Evolutionary conservation across 192 early-diverging fungal genomes (phyloP).

Genomic region (Phlyctochytrium planicorne): DNA sequence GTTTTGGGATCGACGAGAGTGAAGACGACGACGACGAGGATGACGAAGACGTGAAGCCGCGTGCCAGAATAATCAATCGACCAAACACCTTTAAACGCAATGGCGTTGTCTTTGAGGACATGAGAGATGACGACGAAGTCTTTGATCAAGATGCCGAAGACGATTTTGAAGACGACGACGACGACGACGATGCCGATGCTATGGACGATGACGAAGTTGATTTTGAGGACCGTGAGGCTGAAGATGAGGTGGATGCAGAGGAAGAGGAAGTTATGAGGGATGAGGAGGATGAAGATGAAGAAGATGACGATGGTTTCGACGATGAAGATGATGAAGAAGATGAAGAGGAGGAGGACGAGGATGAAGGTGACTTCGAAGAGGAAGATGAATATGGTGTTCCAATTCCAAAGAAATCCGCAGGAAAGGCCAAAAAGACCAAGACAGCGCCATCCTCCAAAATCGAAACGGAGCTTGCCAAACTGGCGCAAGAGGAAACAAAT

Average conservation of each 20-base stretch:
- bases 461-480: constrained; percentile 61
- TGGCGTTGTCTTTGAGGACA: constrained; percentile 16
- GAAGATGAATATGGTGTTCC: constrained; percentile 21
- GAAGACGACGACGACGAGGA: constrained; percentile 27
- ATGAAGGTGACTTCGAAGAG: constrained; percentile 36
- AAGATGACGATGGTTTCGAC: constrained; percentile 26
- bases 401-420: constrained; percentile 8
- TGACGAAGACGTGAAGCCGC: constrained; percentile 31
- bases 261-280: constrained; percentile 26
- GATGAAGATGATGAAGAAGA: constrained; percentile 31
- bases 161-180: constrained; percentile 36
- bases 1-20: constrained; percentile 23
- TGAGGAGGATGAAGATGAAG: constrained; percentile 26
- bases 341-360: constrained; percentile 26
- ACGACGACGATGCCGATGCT: not conserved
- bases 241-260: constrained; percentile 26
- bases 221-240: constrained; percentile 14
- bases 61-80: too few relatives aligned
- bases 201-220: not conserved
- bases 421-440: constrained; percentile 10
- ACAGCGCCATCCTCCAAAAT: constrained; percentile 14
- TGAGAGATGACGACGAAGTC: constrained; percentile 39
- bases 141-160: constrained; percentile 37
- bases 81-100: too few relatives aligned
- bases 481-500: constrained; percentile 82